phyloP scores from a whole-genome alignment of 2,329 filamentous ascomycete genomes.

The Fusarium globosum region DNA sequence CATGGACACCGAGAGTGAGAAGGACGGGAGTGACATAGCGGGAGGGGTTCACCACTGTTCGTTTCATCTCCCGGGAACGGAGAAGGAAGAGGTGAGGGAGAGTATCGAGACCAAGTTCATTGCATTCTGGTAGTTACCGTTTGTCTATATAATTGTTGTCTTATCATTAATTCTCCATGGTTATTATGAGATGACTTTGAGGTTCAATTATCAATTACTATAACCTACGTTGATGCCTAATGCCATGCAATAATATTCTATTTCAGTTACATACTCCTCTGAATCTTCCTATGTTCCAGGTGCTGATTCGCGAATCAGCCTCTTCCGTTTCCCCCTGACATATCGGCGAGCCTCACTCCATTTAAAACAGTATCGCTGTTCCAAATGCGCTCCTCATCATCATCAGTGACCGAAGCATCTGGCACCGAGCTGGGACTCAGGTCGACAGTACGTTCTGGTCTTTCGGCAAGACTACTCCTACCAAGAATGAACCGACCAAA shows the following conservation, averaged over 20 bases:
- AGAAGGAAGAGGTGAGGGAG: neutral
- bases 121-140: neutral
- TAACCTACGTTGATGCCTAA: neutral
- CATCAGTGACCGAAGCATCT: neutral
- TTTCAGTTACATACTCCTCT: too few species aligned
- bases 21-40: neutral
- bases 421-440: neutral
- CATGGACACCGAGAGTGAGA: neutral
- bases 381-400: neutral
- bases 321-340: neutral
- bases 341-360: neutral
- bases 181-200: too few species aligned
- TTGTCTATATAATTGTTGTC: fast-evolving
- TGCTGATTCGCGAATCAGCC: too few species aligned
- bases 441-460: neutral
- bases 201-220: neutral
- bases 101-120: neutral
- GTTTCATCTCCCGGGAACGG: neutral
- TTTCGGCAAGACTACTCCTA: neutral
- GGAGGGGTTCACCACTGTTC: neutral
- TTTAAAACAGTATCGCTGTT: neutral
- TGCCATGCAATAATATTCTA: neutral
- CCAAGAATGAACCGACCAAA: neutral
- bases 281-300: too few species aligned
- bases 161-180: fast-evolving